These are phyloP conservation scores for Waltiozyma sp. DNA, from an alignment of 1,139 yeast genomes.

Conservation along the genomic window DNA sequence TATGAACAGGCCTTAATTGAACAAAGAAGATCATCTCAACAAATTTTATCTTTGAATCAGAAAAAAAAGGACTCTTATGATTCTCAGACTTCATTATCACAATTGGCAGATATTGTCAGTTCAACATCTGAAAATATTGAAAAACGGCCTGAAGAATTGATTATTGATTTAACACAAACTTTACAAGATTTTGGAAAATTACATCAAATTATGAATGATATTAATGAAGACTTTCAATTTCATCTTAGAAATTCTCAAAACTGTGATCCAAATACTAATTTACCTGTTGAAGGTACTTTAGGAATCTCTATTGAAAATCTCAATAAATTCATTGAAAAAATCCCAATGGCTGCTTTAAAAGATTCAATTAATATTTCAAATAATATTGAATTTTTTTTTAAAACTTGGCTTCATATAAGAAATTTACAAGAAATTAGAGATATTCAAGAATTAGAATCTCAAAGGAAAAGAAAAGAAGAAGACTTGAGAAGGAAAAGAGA, in stretches of 20 bases:
- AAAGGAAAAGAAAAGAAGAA: slow-evolving; percentile 1
- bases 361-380: slow-evolving; percentile 1
- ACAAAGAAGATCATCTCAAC: slow-evolving; percentile 10
- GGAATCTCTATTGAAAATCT: slow-evolving; percentile 1
- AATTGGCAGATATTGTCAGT: slow-evolving; percentile 17
- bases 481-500: slow-evolving; percentile 1
- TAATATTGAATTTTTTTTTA: slow-evolving; percentile 2
- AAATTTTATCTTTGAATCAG: slow-evolving; percentile 8
- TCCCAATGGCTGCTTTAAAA: slow-evolving; percentile 4
- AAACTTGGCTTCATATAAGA: slow-evolving; percentile 4
- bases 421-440: slow-evolving; percentile 1
- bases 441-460: not conserved
- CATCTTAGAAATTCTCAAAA: slow-evolving; percentile 2
- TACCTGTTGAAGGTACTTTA: not conserved
- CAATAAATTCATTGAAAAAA: slow-evolving; percentile 2
- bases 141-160: not conserved
- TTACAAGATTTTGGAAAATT: slow-evolving; percentile 6
- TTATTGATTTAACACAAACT: slow-evolving; percentile 7
- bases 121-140: slow-evolving; percentile 1
- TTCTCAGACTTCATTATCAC: slow-evolving; percentile 14
- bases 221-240: slow-evolving; percentile 9
- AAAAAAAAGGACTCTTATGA: slow-evolving; percentile 13
- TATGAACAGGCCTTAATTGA: slow-evolving; percentile 3
- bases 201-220: slow-evolving; percentile 7
- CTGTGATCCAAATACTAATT: slow-evolving; percentile 1